phyloP scores from a whole-genome alignment of 2,329 filamentous ascomycete genomes.

The Beauveria sp. region DNA sequence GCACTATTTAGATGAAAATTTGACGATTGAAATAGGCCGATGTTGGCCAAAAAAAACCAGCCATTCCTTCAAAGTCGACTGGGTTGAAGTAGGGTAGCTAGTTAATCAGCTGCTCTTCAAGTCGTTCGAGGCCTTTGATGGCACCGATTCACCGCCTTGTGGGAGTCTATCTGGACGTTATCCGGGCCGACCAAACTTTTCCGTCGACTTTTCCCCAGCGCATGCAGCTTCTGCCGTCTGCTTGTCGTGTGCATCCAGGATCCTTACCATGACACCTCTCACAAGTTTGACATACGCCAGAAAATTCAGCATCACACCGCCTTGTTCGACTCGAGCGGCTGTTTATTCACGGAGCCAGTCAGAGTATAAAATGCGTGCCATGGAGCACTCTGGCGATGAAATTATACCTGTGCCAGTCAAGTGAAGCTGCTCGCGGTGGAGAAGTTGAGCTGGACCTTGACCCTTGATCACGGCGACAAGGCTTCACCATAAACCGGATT shows the following conservation, averaged over 20 bases:
- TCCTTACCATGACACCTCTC: constrained; percentile 41
- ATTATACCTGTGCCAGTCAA: too few species aligned
- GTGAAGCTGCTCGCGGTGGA: not conserved
- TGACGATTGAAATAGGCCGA: not conserved
- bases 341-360: not conserved
- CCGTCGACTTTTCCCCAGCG: constrained; percentile 34
- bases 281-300: constrained; percentile 27
- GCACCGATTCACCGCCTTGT: not conserved
- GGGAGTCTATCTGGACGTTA: constrained; percentile 14
- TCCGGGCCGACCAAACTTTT: constrained; percentile 35
- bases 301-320: not conserved
- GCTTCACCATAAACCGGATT: not conserved
- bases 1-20: too few species aligned
- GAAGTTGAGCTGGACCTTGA: not conserved
- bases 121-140: not conserved
- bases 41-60: not conserved
- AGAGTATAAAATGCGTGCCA: too few species aligned
- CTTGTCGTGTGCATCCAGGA: constrained; percentile 34
- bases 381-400: too few species aligned
- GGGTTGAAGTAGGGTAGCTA: not conserved
- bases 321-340: not conserved
- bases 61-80: not conserved
- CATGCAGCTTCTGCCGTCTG: constrained; percentile 27
- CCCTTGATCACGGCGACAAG: not conserved
- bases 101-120: not conserved